These are phyloP conservation scores for Skeletonema marinoi DNA, from an alignment of 108 stramenopile species.

Conservation along the genomic window DNA sequence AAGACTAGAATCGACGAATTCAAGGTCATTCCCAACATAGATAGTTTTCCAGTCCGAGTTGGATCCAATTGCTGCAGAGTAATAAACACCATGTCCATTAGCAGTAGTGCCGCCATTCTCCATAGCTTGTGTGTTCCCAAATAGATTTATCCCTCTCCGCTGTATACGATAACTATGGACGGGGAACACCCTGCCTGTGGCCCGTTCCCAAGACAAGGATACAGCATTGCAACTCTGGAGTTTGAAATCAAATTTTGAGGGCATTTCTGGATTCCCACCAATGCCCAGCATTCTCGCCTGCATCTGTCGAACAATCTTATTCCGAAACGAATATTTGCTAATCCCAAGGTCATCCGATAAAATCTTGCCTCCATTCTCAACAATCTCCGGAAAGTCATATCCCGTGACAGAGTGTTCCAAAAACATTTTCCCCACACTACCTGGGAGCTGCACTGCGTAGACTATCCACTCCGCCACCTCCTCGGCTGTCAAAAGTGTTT, in stretches of 20 bases:
- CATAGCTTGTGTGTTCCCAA: not conserved
- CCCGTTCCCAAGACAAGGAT: conserved; percentile 37
- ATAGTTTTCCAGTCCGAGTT: conserved; percentile 48
- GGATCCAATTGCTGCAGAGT: conserved; percentile 1
- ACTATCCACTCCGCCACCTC: conserved; percentile 67
- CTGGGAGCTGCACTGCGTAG: conserved; percentile 64
- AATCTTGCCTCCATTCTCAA: conserved; percentile 50
- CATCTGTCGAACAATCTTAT: conserved; percentile 50
- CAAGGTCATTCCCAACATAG: conserved; percentile 41
- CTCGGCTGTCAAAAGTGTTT: conserved; percentile 57
- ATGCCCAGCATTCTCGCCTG: conserved; percentile 58
- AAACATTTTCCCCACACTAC: conserved; percentile 56
- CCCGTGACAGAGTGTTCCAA: conserved; percentile 59
- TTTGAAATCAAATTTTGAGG: conserved; percentile 15
- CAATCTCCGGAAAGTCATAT: conserved; percentile 69
- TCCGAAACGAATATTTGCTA: conserved; percentile 29
- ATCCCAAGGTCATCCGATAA: conserved; percentile 59
- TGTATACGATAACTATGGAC: conserved; percentile 67
- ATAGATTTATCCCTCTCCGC: conserved; percentile 37
- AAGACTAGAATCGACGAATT: conserved; percentile 41
- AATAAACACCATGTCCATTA: not conserved
- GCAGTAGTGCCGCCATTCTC: conserved; percentile 1
- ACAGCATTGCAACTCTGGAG: conserved; percentile 40
- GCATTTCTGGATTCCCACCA: conserved; percentile 33
- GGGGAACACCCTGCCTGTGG: conserved; percentile 46